These are phyloP conservation scores for Backusella westeae DNA, from an alignment of 192 early-diverging fungal species.

Conservation along the genomic window DNA sequence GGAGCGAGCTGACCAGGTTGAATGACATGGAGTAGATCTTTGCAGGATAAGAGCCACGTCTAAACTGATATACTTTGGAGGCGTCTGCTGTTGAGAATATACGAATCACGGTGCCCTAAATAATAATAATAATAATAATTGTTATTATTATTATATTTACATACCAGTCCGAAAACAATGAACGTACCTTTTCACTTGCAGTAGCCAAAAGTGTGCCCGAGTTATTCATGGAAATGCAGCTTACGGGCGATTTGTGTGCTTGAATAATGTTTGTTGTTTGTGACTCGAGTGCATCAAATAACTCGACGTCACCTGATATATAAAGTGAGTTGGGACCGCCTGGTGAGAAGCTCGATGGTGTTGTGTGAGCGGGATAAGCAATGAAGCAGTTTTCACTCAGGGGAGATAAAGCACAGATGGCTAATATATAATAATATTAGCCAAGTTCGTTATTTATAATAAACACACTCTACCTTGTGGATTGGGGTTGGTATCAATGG, in stretches of 20 bases:
- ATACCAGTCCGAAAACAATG: too few species aligned
- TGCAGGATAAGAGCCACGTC: slow-evolving; percentile 90
- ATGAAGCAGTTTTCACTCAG: slow-evolving; percentile 93
- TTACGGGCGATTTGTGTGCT: slow-evolving; percentile 92
- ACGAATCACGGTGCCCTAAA: slow-evolving; percentile 88
- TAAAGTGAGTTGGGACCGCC: slow-evolving; percentile 38
- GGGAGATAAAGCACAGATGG: slow-evolving; percentile 89
- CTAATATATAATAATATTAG: slow-evolving; percentile 32
- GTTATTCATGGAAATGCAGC: slow-evolving; percentile 82
- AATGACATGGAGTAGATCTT: slow-evolving; percentile 93
- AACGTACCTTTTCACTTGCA: slow-evolving; percentile 85
- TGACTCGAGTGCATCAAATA: slow-evolving; percentile 86
- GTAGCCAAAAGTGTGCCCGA: slow-evolving; percentile 95
- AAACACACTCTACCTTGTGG: slow-evolving; percentile 52
- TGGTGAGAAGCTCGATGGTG: slow-evolving; percentile 52
- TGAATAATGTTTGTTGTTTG: slow-evolving; percentile 93
- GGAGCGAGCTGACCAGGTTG: slow-evolving; percentile 62
- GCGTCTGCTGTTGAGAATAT: slow-evolving; percentile 89
- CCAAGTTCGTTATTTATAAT: too few species aligned
- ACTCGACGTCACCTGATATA: slow-evolving; percentile 80
- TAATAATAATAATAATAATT: too few species aligned
- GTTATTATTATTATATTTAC: too few species aligned
- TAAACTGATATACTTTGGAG: slow-evolving; percentile 88
- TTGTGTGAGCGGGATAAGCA: slow-evolving; percentile 84
- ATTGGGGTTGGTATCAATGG: slow-evolving; percentile 94